Conservation (phyloP, 768 basidiomycete species). For the Pulveroboletus frians region DNA sequence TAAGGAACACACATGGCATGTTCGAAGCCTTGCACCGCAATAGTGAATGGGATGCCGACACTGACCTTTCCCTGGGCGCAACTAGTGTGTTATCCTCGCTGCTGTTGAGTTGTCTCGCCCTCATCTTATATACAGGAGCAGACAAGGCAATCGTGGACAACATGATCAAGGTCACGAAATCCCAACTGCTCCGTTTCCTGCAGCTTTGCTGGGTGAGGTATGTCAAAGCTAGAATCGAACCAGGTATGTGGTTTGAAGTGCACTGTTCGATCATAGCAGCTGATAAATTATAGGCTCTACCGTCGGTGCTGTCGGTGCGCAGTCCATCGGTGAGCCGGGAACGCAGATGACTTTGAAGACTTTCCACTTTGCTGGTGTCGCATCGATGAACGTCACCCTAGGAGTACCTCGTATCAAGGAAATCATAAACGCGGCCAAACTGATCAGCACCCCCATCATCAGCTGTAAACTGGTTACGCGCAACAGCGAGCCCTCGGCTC, state of each 20-base stretch:
- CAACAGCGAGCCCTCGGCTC: constrained; percentile 87
- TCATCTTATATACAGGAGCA: constrained; percentile 39
- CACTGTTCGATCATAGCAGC: not conserved
- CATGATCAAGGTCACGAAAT: constrained; percentile 79
- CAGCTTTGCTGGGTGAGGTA: constrained; percentile 89
- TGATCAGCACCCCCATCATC: constrained; percentile 96
- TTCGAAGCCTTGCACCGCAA: constrained; percentile 72
- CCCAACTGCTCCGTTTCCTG: constrained; percentile 75
- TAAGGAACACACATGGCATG: constrained; percentile 73
- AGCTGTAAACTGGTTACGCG: constrained; percentile 87
- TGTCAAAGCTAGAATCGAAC: constrained; percentile 93
- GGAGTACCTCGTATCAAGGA: constrained; percentile 99
- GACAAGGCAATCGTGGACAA: constrained; percentile 82
- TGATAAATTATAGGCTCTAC: constrained; percentile 65
- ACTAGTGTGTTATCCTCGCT: constrained; percentile 44
- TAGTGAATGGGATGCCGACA: constrained; percentile 72
- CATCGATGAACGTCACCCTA: constrained; percentile 98
- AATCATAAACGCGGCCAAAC: constrained; percentile 98
- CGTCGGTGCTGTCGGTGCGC: constrained; percentile 96
- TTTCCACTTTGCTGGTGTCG: constrained; percentile 99
- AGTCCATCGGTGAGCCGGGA: constrained; percentile 98
- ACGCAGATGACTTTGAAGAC: constrained; percentile 99
- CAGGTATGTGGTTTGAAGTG: constrained; percentile 44
- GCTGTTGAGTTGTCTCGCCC: not conserved
- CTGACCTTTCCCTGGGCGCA: constrained; percentile 72